These are phyloP conservation scores for Leptodermis oblonga DNA, from an alignment of 257 asterid genomes.

Conservation along the genomic window DNA sequence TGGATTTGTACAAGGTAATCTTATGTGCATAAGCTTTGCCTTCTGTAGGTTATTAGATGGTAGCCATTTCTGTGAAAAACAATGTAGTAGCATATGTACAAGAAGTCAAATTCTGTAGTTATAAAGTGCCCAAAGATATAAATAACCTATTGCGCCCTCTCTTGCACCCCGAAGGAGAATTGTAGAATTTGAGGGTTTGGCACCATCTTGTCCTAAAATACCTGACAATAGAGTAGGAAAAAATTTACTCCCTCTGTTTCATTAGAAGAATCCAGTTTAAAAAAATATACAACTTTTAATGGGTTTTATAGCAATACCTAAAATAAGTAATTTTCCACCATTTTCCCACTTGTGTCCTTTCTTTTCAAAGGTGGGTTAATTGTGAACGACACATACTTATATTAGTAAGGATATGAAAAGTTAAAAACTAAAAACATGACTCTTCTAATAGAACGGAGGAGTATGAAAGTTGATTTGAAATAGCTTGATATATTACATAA, in stretches of 20 bases:
- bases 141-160: not conserved
- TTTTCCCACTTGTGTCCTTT: too few species aligned
- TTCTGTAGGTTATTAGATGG: not conserved
- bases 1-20: slow-evolving; percentile 83
- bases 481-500: not conserved
- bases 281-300: too few species aligned
- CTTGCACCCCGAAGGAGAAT: not conserved
- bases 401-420: too few species aligned
- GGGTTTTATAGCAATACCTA: too few species aligned
- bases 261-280: too few species aligned
- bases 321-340: too few species aligned
- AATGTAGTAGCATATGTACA: not conserved
- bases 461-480: not conserved
- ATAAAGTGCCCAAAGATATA: not conserved
- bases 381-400: too few species aligned
- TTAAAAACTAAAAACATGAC: too few species aligned
- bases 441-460: too few species aligned
- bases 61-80: not conserved
- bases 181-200: not conserved
- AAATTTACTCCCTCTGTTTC: too few species aligned
- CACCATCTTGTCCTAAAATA: too few species aligned
- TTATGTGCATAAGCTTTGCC: not conserved
- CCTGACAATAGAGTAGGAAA: not conserved
- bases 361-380: too few species aligned
- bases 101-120: not conserved